phyloP scores from a whole-genome alignment of 495 filamentous ascomycete genomes.

The Annulohypoxylon stygium region DNA sequence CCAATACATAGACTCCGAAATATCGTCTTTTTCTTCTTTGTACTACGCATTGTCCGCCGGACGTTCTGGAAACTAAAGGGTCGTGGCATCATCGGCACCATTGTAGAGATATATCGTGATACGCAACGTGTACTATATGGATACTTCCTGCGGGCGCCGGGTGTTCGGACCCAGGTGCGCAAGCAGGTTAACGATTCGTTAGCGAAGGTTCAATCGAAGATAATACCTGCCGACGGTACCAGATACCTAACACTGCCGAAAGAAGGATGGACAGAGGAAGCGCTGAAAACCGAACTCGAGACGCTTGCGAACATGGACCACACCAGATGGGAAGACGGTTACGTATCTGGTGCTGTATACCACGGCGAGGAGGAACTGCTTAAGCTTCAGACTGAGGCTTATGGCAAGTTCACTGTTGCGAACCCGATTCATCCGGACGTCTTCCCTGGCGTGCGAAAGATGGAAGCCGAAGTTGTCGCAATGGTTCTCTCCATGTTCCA shows the following conservation, averaged over 20 bases:
- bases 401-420: slow-evolving; percentile 91
- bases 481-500: slow-evolving; percentile 96
- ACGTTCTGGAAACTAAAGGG: slow-evolving; percentile 86
- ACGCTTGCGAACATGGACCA: slow-evolving; percentile 88
- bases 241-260: slow-evolving; percentile 83
- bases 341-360: slow-evolving; percentile 95
- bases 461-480: slow-evolving; percentile 98
- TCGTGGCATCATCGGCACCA: slow-evolving; percentile 84
- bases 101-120: slow-evolving; percentile 77
- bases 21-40: slow-evolving; percentile 88
- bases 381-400: slow-evolving; percentile 90
- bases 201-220: slow-evolving; percentile 80
- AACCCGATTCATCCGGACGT: slow-evolving; percentile 99
- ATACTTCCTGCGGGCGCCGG: slow-evolving; percentile 85
- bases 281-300: slow-evolving; percentile 82
- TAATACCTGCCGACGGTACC: slow-evolving; percentile 80
- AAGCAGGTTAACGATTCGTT: slow-evolving; percentile 83
- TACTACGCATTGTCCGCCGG: slow-evolving; percentile 87
- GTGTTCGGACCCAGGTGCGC: slow-evolving; percentile 83
- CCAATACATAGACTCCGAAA: slow-evolving; percentile 76
- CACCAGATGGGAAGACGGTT: slow-evolving; percentile 95
- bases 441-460: slow-evolving; percentile 97
- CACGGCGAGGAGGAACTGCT: slow-evolving; percentile 89
- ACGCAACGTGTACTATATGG: slow-evolving; percentile 81
- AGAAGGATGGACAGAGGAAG: slow-evolving; percentile 85